phyloP scores from a whole-genome alignment of 805 yeast species.

The Kuraishia ogatae region DNA sequence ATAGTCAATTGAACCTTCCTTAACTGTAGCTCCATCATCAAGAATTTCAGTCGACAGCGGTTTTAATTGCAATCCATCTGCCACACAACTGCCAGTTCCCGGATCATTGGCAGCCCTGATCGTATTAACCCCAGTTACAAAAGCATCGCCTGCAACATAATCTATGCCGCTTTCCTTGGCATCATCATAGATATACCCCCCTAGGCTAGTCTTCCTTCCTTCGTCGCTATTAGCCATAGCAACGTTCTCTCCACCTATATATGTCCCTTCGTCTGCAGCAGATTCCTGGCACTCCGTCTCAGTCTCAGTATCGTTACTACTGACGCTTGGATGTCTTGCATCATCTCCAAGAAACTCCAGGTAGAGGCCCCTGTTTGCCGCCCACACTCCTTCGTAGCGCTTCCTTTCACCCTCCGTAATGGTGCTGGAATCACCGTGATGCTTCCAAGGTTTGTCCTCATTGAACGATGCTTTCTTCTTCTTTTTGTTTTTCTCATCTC shows the following conservation, averaged over 20 bases:
- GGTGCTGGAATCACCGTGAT: conserved; percentile 51
- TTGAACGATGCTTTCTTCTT: conserved; percentile 45
- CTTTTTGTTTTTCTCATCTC: conserved; percentile 30
- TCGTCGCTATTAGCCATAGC: too few relatives aligned
- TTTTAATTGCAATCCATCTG: not conserved
- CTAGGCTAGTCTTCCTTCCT: too few relatives aligned
- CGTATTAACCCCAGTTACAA: too few relatives aligned
- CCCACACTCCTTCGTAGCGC: conserved; percentile 93
- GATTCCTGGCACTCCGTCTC: not conserved
- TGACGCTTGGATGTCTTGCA: not conserved
- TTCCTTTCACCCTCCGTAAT: conserved; percentile 61
- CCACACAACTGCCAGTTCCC: not conserved
- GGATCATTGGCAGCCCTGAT: too few relatives aligned
- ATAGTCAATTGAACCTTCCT: not conserved
- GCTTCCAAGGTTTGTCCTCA: conserved; percentile 92
- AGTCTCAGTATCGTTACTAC: not conserved
- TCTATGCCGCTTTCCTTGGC: not conserved
- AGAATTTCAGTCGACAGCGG: not conserved
- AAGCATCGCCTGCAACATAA: not conserved
- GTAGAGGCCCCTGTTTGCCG: conserved; percentile 69
- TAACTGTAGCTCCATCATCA: not conserved
- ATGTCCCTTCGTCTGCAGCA: not conserved
- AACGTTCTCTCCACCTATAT: not conserved
- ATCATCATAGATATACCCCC: too few relatives aligned
- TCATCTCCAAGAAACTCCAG: conserved; percentile 14